Evolutionary conservation across 1,284 basidiomycete species (phyloP), one percentile per base, ranked within the genome.

Genomic region (Ganoderma lucidum): DNA sequence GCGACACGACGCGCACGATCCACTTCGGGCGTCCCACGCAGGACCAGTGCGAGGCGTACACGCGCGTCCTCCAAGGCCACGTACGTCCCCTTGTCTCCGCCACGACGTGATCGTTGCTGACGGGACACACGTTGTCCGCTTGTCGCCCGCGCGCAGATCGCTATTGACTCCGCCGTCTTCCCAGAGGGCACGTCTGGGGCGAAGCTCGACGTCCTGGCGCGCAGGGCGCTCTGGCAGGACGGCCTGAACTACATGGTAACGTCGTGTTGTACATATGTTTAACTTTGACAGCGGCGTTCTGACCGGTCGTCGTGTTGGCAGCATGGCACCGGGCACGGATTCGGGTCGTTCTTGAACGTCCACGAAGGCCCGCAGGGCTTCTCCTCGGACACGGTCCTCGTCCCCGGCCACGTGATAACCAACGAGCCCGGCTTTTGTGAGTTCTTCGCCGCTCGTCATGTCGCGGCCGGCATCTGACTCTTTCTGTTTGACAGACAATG

Each of bases 31-130:
- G 89, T 48, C 94, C 94, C 6, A 91, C 91, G 5, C 75, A 85
- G 2, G 93, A 96, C 73, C 92, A 96, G 80, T 93, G 91, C 77
- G 92, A 97, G 71, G 96, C 96, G 1, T 99, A 93, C 79, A 99
- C 98, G 19, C 87, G 96, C 32, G 98, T 99, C 35, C 81, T 99
- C 64, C 97, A 99, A 81, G 97, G 97, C 4, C 97, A 99, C 83
- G 93, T 94, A 83, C 74, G 92, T 87, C 63, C 72, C 72, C 63
- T 35, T 35, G 56, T 68, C 56, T 62, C 65, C 69, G 74, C 66
- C 55, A 6, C 17, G 28, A 39, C 10, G 23, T 37, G 14, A 14
- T 35, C 68, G 45, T 35, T 69, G 42, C 67, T 67, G 63, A 64
- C 55, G 35, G 35, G 23, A 30, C 65, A 65, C 66, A 68, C 75